Percentiles rank a stretch among this genome's conserved stretches.
Evolutionary conservation across 23 red algal species (phyloP).

Genomic region (Agarophyton chilense): DNA sequence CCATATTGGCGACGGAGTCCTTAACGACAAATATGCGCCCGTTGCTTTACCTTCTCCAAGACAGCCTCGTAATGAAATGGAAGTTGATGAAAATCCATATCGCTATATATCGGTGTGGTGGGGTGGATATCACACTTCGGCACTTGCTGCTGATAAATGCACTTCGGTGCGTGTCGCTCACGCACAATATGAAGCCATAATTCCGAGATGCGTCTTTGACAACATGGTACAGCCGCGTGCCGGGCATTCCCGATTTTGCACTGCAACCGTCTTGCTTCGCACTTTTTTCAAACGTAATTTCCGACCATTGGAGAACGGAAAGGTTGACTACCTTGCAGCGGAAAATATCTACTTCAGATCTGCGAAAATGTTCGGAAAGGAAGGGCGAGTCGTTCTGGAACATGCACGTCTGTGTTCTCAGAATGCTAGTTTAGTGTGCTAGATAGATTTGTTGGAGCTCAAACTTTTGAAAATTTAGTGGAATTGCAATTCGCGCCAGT

Average conservation of each 20-base stretch:
- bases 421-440: too few relatives aligned
- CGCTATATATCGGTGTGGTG: slow-evolving; percentile 36
- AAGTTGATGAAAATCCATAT: neutral
- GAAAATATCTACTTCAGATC: slow-evolving; percentile 40
- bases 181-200: slow-evolving; percentile 1
- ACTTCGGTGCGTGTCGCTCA: slow-evolving; percentile 5
- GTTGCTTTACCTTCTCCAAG: slow-evolving; percentile 36
- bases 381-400: slow-evolving; percentile 42
- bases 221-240: slow-evolving; percentile 52
- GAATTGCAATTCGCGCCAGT: too few relatives aligned
- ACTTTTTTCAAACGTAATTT: slow-evolving; percentile 22
- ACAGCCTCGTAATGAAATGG: slow-evolving; percentile 1
- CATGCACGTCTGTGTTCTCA: too few relatives aligned
- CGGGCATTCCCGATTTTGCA: slow-evolving; percentile 52
- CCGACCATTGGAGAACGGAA: neutral
- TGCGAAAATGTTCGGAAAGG: slow-evolving; percentile 50
- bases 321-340: slow-evolving; percentile 24
- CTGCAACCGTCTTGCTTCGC: slow-evolving; percentile 31
- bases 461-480: too few relatives aligned
- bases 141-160: slow-evolving; percentile 13
- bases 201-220: slow-evolving; percentile 54
- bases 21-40: slow-evolving; percentile 73
- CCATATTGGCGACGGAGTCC: slow-evolving; percentile 83
- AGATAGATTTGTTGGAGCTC: too few relatives aligned
- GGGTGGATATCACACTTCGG: slow-evolving; percentile 59